A percentile compares a stretch with the other conserved stretches of the same genome.
Conservation (phyloP, 1,139 yeast genomes). For the Lodderomyces jiufengensis region DNA sequence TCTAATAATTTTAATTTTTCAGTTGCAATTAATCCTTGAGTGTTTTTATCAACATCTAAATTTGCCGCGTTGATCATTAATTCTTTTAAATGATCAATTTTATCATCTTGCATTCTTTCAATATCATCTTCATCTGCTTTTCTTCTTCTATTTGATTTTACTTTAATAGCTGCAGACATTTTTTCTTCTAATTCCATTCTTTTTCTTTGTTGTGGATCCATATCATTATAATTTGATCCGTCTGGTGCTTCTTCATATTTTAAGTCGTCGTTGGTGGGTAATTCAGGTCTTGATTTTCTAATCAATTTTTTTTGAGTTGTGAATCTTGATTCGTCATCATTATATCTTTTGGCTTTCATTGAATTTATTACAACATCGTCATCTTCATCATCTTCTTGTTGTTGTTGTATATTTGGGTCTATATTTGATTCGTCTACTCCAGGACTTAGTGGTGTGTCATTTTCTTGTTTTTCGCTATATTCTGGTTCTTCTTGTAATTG, state of each 20-base stretch:
- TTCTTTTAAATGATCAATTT: slow-evolving; percentile 75
- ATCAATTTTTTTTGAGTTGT: slow-evolving; percentile 41
- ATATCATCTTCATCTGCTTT: slow-evolving; percentile 86
- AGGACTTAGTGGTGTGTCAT: slow-evolving; percentile 6
- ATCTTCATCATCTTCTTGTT: slow-evolving; percentile 20
- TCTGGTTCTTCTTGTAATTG: slow-evolving; percentile 7
- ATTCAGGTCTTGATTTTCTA: slow-evolving; percentile 22
- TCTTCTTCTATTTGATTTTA: slow-evolving; percentile 54
- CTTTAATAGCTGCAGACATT: slow-evolving; percentile 73
- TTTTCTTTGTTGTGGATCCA: slow-evolving; percentile 48
- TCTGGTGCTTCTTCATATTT: not conserved
- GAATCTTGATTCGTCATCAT: slow-evolving; percentile 15
- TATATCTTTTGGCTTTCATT: slow-evolving; percentile 25
- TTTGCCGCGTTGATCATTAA: slow-evolving; percentile 94
- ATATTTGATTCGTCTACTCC: slow-evolving; percentile 8
- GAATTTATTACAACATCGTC: slow-evolving; percentile 29
- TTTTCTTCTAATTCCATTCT: slow-evolving; percentile 78
- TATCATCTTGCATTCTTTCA: slow-evolving; percentile 93
- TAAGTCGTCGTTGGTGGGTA: slow-evolving; percentile 2
- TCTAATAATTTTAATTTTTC: slow-evolving; percentile 80
- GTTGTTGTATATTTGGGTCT: too few relatives aligned
- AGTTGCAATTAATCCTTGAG: slow-evolving; percentile 74
- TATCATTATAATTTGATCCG: slow-evolving; percentile 5
- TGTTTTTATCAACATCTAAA: slow-evolving; percentile 80
- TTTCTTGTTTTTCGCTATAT: too few relatives aligned